Conservation (phyloP, 768 basidiomycete genomes). For the Hericium erinaceus region DNA sequence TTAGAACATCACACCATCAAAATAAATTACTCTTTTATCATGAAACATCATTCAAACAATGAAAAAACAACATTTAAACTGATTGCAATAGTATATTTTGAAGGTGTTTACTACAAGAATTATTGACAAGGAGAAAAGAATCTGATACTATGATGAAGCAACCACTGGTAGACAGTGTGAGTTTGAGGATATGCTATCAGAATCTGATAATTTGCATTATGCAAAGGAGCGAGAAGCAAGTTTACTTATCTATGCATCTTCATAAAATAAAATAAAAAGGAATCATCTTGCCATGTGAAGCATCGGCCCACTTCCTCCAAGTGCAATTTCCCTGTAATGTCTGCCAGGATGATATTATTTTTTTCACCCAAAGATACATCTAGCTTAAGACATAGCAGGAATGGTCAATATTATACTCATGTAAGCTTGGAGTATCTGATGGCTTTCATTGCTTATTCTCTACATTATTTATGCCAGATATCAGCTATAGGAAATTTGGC, state of each 20-base stretch:
- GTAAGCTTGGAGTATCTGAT: too few species aligned
- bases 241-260: neutral
- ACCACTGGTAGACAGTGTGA: neutral
- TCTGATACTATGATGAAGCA: slow-evolving; percentile 21
- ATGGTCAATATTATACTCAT: too few species aligned
- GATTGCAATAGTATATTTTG: slow-evolving; percentile 17
- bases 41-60: neutral
- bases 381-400: too few species aligned
- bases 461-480: too few species aligned
- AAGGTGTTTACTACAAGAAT: slow-evolving; percentile 14
- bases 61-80: neutral
- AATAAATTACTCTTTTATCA: neutral
- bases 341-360: too few species aligned
- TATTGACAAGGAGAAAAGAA: slow-evolving; percentile 7
- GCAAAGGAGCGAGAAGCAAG: neutral
- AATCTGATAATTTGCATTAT: neutral
- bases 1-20: neutral
- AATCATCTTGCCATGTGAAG: neutral
- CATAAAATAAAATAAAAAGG: neutral
- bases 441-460: too few species aligned
- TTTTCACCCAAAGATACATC: too few species aligned
- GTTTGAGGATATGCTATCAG: neutral
- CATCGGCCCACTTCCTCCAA: neutral
- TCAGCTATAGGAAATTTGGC: too few species aligned
- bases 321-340: too few species aligned